These are phyloP conservation scores for Aspergillus steynii DNA, from an alignment of 495 filamentous ascomycete species.

Conservation along the genomic window DNA sequence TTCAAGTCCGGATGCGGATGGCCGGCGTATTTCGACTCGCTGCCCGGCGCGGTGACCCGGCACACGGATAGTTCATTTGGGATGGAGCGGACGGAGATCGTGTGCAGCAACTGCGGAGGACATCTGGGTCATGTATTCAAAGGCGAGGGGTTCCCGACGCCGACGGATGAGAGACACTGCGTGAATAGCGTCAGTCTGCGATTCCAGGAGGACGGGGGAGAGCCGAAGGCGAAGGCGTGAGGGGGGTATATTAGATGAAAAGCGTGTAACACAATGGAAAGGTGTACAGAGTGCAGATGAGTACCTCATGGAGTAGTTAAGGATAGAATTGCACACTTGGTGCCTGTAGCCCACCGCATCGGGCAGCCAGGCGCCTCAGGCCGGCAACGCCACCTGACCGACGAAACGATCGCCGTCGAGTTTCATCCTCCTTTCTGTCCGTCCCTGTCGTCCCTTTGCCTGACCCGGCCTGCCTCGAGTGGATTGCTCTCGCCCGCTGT, in stretches of 20 bases:
- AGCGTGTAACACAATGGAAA: background rate
- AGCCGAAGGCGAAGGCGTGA: slow-evolving; percentile 36
- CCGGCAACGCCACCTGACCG: slow-evolving; percentile 23
- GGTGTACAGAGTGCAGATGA: no score
- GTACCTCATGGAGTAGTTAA: no score
- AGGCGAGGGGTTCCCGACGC: slow-evolving; percentile 86
- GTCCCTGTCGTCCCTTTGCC: slow-evolving; percentile 8
- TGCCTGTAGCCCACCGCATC: slow-evolving; percentile 14
- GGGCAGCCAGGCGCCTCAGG: slow-evolving; percentile 24
- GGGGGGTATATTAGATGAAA: slow-evolving; percentile 12
- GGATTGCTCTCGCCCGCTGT: slow-evolving; percentile 23
- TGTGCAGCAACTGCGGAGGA: slow-evolving; percentile 89
- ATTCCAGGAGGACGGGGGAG: slow-evolving; percentile 64
- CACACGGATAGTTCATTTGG: slow-evolving; percentile 75
- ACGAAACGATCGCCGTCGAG: slow-evolving; percentile 13
- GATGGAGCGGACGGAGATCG: slow-evolving; percentile 89
- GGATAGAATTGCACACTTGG: slow-evolving; percentile 11
- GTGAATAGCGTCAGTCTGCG: slow-evolving; percentile 92
- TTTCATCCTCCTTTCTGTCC: slow-evolving; percentile 15
- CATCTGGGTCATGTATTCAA: slow-evolving; percentile 98
- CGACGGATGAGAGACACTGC: slow-evolving; percentile 95
- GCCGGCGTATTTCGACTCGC: slow-evolving; percentile 94
- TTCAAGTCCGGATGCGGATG: slow-evolving; percentile 96
- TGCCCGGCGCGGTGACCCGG: slow-evolving; percentile 83
- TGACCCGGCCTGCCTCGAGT: slow-evolving; percentile 6